Percentiles rank a stretch among this genome's conserved stretches.
Conservation (phyloP, 2,329 filamentous ascomycete genomes). For the Aspergillus aculeatus region DNA sequence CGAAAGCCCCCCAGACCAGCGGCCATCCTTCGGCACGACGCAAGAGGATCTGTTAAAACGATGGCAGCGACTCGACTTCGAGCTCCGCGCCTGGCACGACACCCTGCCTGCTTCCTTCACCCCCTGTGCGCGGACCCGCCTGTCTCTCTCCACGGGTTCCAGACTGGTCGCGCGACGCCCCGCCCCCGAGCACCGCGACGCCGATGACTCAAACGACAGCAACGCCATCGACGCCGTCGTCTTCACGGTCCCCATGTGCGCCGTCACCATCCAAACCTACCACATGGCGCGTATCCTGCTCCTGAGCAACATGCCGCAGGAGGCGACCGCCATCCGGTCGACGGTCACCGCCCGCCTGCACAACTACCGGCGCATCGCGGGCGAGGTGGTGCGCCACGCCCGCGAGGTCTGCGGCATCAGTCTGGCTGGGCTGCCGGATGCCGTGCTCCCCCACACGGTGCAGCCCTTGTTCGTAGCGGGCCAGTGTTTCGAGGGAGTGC, state of each 20-base stretch:
- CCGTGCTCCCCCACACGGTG: slow-evolving; percentile 41
- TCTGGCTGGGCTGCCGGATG: slow-evolving; percentile 52
- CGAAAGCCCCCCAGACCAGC: slow-evolving; percentile 8
- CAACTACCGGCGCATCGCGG: slow-evolving; percentile 52
- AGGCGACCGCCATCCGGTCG: slow-evolving; percentile 49
- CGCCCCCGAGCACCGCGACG: neutral
- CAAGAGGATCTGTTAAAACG: slow-evolving; percentile 29
- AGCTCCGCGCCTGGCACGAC: slow-evolving; percentile 54
- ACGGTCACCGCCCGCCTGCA: slow-evolving; percentile 52
- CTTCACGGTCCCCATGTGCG: slow-evolving; percentile 52
- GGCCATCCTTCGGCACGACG: slow-evolving; percentile 11
- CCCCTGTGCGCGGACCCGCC: slow-evolving; percentile 47
- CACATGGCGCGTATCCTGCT: slow-evolving; percentile 61
- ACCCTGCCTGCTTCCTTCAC: slow-evolving; percentile 55
- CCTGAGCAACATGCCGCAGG: slow-evolving; percentile 56
- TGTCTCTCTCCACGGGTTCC: neutral
- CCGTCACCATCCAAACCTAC: slow-evolving; percentile 60
- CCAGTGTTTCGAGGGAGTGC: slow-evolving; percentile 47
- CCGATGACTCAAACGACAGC: no score
- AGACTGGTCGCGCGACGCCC: neutral
- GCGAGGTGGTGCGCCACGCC: slow-evolving; percentile 51
- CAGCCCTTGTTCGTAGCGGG: slow-evolving; percentile 23
- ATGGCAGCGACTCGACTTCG: slow-evolving; percentile 52
- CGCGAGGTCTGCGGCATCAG: slow-evolving; percentile 57
- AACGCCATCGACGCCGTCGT: neutral